A percentile compares a stretch with the other conserved stretches of the same genome.
Conservation (phyloP, 2,329 filamentous ascomycete genomes). For the Capronia americana region DNA sequence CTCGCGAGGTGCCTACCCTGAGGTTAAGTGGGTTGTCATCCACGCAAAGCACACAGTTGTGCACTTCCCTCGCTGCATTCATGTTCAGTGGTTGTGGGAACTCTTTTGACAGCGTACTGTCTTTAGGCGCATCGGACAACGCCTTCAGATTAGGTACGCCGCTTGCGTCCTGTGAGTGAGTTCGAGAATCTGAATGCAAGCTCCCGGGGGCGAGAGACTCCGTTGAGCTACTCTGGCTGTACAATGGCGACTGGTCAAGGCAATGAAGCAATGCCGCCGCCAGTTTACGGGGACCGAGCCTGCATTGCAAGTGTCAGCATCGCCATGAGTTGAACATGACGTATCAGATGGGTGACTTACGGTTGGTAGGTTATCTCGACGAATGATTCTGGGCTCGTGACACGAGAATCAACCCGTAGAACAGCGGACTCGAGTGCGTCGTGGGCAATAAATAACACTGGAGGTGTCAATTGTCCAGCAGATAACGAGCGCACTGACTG, state of each 20-base stretch:
- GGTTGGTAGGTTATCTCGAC: slow-evolving; percentile 23
- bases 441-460: slow-evolving; percentile 13
- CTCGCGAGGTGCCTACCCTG: slow-evolving; percentile 33
- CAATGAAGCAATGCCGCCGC: slow-evolving; percentile 19
- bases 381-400: slow-evolving; percentile 13
- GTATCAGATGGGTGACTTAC: slow-evolving; percentile 14
- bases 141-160: neutral
- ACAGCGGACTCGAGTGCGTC: slow-evolving; percentile 21
- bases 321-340: no score
- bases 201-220: neutral
- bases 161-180: neutral
- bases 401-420: slow-evolving; percentile 8
- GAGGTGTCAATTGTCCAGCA: neutral
- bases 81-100: neutral
- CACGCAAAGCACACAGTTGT: slow-evolving; percentile 47
- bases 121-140: neutral
- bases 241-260: neutral
- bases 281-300: slow-evolving; percentile 23
- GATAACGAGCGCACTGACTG: slow-evolving; percentile 8
- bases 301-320: neutral
- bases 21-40: slow-evolving; percentile 55
- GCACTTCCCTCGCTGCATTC: neutral
- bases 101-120: neutral
- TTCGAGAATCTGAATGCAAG: neutral
- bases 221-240: neutral